phyloP scores from a whole-genome alignment of 139 green algal species.

The Picochlorum sp. region DNA sequence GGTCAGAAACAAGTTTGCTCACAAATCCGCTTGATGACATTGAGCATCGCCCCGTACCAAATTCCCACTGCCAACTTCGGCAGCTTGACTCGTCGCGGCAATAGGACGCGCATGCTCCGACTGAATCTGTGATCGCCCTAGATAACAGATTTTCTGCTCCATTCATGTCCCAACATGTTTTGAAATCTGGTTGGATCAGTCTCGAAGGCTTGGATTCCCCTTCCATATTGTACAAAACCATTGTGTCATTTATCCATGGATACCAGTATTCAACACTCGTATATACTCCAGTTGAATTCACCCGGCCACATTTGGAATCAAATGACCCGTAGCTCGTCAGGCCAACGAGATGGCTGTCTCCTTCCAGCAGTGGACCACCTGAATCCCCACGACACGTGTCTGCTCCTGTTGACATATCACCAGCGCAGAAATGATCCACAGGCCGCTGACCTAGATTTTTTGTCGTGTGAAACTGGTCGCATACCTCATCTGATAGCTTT shows the following conservation, averaged over 20 bases:
- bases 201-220: slow-evolving; percentile 1
- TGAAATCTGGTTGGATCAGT: slow-evolving; percentile 8
- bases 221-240: slow-evolving; percentile 7
- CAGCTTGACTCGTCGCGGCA: neutral
- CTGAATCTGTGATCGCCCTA: neutral
- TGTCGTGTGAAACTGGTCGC: neutral
- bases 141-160: neutral
- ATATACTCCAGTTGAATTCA: slow-evolving; percentile 3
- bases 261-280: slow-evolving; percentile 5
- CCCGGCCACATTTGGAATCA: slow-evolving; percentile 1
- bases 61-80: too few relatives aligned
- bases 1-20: too few relatives aligned
- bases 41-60: too few relatives aligned
- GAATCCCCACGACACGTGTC: slow-evolving; percentile 8
- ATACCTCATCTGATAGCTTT: neutral
- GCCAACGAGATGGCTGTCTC: neutral
- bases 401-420: neutral
- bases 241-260: slow-evolving; percentile 9
- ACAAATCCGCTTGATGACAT: too few relatives aligned
- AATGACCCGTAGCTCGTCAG: slow-evolving; percentile 6
- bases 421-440: slow-evolving; percentile 10
- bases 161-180: slow-evolving; percentile 1
- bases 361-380: slow-evolving; percentile 3
- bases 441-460: neutral
- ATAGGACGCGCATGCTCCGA: neutral